Evolutionary conservation across 257 asterid species (phyloP).

Genomic region (Mentha longifolia): DNA sequence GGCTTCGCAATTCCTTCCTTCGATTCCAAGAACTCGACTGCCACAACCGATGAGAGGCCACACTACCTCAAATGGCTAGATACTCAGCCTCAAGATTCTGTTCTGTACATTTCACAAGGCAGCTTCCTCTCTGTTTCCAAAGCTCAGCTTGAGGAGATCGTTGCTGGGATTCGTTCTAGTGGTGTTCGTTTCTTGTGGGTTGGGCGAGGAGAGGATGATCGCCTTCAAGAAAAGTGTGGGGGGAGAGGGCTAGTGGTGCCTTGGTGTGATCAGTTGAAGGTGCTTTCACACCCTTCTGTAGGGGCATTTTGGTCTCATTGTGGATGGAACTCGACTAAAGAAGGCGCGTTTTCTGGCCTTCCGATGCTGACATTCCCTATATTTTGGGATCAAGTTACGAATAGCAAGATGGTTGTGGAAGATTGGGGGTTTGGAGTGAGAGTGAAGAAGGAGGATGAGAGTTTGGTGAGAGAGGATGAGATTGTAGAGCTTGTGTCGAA

Average conservation of each 20-base stretch:
- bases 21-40: background rate
- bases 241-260: constrained; percentile 51
- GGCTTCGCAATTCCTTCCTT: constrained; percentile 49
- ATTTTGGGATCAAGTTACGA: constrained; percentile 58
- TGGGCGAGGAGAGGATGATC: constrained; percentile 36
- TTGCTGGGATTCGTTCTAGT: constrained; percentile 45
- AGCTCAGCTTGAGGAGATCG: constrained; percentile 49
- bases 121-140: constrained; percentile 59
- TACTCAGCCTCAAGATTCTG: constrained; percentile 54
- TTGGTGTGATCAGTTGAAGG: constrained; percentile 69
- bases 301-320: constrained; percentile 77
- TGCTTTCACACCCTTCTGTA: constrained; percentile 48
- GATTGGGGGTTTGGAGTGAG: constrained; percentile 64
- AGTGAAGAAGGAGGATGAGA: constrained; percentile 44
- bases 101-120: constrained; percentile 62
- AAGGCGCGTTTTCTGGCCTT: constrained; percentile 48
- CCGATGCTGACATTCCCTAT: constrained; percentile 57
- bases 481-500: constrained; percentile 39
- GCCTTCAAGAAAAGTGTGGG: constrained; percentile 22
- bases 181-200: constrained; percentile 59
- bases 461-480: constrained; percentile 43
- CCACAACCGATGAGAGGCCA: background rate
- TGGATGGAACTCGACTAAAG: constrained; percentile 72
- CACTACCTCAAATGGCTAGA: constrained; percentile 54
- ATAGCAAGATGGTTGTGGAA: constrained; percentile 53